Conservation (phyloP, 1,284 basidiomycete species). For the Abortiporus biennis region DNA sequence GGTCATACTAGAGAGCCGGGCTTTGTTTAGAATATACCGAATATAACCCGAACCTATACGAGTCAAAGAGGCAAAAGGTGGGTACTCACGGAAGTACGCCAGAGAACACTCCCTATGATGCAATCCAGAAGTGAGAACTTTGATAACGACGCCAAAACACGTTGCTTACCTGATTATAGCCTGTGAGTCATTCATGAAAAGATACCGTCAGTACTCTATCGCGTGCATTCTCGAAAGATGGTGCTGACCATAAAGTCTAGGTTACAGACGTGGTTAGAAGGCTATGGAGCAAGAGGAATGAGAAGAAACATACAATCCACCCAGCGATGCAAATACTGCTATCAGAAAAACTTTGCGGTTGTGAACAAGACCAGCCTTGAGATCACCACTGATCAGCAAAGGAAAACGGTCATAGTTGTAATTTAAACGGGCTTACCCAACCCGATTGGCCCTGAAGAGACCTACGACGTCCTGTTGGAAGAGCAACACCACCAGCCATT, state of each 20-base stretch:
- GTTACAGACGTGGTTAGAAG: constrained; percentile 6
- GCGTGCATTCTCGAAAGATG: too few species aligned
- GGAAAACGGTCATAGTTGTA: background rate
- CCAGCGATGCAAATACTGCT: constrained; percentile 67
- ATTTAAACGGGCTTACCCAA: constrained; percentile 41
- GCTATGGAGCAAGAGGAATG: constrained; percentile 1
- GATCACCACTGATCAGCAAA: background rate
- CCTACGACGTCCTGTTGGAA: constrained; percentile 42
- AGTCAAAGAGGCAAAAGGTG: constrained; percentile 2
- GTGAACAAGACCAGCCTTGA: constrained; percentile 53
- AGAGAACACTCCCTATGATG: constrained; percentile 65
- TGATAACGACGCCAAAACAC: too few species aligned
- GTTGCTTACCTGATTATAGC: constrained; percentile 57
- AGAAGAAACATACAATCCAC: constrained; percentile 50
- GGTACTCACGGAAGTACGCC: constrained; percentile 49
- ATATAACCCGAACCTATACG: too few species aligned
- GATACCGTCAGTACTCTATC: background rate
- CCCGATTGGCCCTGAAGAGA: constrained; percentile 58
- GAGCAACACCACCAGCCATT: constrained; percentile 40
- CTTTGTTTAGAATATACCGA: too few species aligned
- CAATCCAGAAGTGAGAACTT: too few species aligned
- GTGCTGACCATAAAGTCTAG: constrained; percentile 31
- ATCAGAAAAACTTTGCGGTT: constrained; percentile 57
- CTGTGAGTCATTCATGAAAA: constrained; percentile 22
- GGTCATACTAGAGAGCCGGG: constrained; percentile 53